Evolutionary conservation across 2,329 filamentous ascomycete genomes (phyloP), one percentile per base, ranked within the genome.

Genomic region (Clarireedia paspali): DNA sequence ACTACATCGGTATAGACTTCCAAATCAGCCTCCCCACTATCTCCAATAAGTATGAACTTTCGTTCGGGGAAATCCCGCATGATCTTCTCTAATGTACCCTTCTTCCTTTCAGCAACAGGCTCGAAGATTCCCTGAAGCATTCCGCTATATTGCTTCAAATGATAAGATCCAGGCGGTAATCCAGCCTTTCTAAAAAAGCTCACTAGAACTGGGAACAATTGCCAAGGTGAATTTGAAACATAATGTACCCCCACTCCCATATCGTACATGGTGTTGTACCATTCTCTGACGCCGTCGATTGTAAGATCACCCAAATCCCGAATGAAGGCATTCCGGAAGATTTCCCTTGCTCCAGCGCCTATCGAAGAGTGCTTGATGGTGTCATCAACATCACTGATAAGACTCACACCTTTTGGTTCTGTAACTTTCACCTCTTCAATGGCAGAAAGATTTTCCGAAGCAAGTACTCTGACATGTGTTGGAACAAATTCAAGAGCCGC

Each of bases 201-300:
- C 5, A 89, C 87, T 10, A 99, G 75, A 2, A 97, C 83, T 0
- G 94, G 94, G 65, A 89, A 99, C 6, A 99, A 79, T 70, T 99
- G 95, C 95, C 95, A 99, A 0, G 94, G 94, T 50, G 92, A 95
- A 71, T 99, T 99, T n/a, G 94, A 99, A 62, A 96, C 95, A 70
- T 99, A 99, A 69, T 99, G 95, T 52, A 99, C 80, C 64, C 85
- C 83, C 24, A 97, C 92, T 17, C 91, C 91, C 74, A 92, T 83
- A 20, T 84, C 77, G 40, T 87, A 80, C 72, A 99, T 78, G 20
- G 77, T 77, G 38, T 77, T 83, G 68, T 97, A 99, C 92, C 94
- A 97, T 60, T 95, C 89, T 57, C 78, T 82, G 20, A 97, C 91
- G 2, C 94, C 94, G 15, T 91, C 86, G 23, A 99, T 84, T 0